Conservation (phyloP, 352 stramenopile genomes). For the Pythium vanterpoolii region DNA sequence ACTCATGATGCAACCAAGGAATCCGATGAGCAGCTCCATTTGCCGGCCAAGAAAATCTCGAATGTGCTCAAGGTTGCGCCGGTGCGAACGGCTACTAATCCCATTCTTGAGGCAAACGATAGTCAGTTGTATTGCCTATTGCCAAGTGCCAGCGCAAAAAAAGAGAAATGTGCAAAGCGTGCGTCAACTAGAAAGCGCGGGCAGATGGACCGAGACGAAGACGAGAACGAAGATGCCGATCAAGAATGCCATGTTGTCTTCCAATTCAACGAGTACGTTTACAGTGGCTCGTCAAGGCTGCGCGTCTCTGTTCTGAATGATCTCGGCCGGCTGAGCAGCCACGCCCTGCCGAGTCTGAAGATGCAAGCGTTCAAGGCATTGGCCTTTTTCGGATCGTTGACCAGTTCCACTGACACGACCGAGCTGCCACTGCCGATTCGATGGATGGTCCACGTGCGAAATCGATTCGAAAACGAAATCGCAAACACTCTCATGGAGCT, state of each 20-base stretch:
- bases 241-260: slow-evolving; percentile 38
- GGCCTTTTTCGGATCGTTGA: slow-evolving; percentile 18
- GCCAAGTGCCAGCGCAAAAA: neutral
- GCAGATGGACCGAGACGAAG: slow-evolving; percentile 27
- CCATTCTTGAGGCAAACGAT: slow-evolving; percentile 49
- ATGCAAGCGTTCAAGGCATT: slow-evolving; percentile 33
- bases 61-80: slow-evolving; percentile 25
- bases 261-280: slow-evolving; percentile 65
- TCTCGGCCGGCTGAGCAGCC: slow-evolving; percentile 31
- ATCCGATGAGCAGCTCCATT: slow-evolving; percentile 2
- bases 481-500: slow-evolving; percentile 34
- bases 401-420: neutral
- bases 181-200: slow-evolving; percentile 5
- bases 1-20: neutral
- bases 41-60: slow-evolving; percentile 1
- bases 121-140: slow-evolving; percentile 55
- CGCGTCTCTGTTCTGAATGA: slow-evolving; percentile 33
- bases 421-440: neutral
- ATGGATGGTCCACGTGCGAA: slow-evolving; percentile 15
- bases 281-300: slow-evolving; percentile 35
- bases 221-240: slow-evolving; percentile 24
- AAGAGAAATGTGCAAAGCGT: slow-evolving; percentile 4
- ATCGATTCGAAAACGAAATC: slow-evolving; percentile 34
- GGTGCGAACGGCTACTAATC: neutral
- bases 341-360: slow-evolving; percentile 42